Evolutionary conservation across 2,329 filamentous ascomycete species (phyloP).

Genomic region (Claviceps sp.): DNA sequence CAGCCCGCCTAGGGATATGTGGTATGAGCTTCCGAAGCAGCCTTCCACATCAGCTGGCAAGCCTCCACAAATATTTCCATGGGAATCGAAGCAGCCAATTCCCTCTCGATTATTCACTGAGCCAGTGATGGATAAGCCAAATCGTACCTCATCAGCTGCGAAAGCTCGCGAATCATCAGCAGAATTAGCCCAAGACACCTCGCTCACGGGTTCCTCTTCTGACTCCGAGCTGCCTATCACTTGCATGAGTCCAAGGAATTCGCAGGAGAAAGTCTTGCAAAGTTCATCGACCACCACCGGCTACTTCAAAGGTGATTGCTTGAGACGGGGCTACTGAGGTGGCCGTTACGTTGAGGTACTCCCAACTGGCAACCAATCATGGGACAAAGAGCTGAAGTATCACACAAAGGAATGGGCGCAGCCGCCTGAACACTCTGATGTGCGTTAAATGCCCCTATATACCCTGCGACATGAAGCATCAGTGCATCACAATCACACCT

Average conservation of each 20-base stretch:
- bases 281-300: neutral
- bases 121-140: conserved; percentile 5
- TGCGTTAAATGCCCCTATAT: too few species aligned
- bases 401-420: too few species aligned
- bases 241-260: neutral
- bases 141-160: conserved; percentile 13
- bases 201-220: neutral
- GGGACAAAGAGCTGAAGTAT: conserved; percentile 22
- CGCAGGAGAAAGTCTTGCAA: neutral
- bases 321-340: conserved; percentile 89
- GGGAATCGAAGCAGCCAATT: conserved; percentile 59
- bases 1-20: conserved; percentile 76
- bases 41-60: conserved; percentile 40
- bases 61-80: conserved; percentile 71
- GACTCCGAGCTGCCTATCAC: neutral
- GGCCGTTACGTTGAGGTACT: conserved; percentile 61
- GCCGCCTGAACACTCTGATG: too few species aligned
- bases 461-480: too few species aligned
- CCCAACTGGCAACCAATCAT: conserved; percentile 47
- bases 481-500: neutral
- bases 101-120: conserved; percentile 47
- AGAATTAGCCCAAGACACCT: neutral
- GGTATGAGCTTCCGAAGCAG: conserved; percentile 65
- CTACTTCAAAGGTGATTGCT: conserved; percentile 66
- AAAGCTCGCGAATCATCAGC: conserved; percentile 3